Conservation (phyloP, 148 eudicot genomes). For the Tetragonia tetragonoides region DNA sequence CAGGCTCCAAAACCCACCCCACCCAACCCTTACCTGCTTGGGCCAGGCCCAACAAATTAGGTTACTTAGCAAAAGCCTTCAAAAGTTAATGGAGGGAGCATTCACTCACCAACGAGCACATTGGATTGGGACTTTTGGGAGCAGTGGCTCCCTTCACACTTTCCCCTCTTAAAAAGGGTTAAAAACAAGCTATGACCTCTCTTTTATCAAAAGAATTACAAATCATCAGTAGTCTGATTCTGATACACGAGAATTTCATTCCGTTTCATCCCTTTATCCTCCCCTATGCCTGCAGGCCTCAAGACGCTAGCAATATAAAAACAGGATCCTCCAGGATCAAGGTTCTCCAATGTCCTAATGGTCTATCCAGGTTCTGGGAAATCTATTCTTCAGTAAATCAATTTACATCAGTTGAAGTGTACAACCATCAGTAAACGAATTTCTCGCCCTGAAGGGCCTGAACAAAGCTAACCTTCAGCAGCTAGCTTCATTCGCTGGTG, state of each 20-base stretch:
- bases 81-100: no score
- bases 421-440: slow-evolving; percentile 4
- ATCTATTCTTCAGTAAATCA: not conserved
- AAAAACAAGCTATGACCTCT: not conserved
- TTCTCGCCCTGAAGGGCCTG: not conserved
- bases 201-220: not conserved
- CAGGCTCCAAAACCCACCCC: no score
- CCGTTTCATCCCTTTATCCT: not conserved
- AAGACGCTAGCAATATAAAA: not conserved
- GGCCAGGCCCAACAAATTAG: no score
- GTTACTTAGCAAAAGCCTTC: no score
- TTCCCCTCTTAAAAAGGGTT: not conserved
- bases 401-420: slow-evolving; percentile 16
- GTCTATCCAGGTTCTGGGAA: not conserved
- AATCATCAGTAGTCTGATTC: not conserved
- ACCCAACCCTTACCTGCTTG: no score
- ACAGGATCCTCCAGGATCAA: not conserved
- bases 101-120: no score
- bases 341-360: not conserved
- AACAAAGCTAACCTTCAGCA: slow-evolving; percentile 36
- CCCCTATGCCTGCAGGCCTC: not conserved
- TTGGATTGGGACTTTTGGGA: no score
- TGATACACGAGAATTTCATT: not conserved
- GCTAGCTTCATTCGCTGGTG: slow-evolving; percentile 71
- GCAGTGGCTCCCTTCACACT: no score